phyloP scores from a whole-genome alignment of 805 yeast genomes.

The Candida mattraensis region DNA sequence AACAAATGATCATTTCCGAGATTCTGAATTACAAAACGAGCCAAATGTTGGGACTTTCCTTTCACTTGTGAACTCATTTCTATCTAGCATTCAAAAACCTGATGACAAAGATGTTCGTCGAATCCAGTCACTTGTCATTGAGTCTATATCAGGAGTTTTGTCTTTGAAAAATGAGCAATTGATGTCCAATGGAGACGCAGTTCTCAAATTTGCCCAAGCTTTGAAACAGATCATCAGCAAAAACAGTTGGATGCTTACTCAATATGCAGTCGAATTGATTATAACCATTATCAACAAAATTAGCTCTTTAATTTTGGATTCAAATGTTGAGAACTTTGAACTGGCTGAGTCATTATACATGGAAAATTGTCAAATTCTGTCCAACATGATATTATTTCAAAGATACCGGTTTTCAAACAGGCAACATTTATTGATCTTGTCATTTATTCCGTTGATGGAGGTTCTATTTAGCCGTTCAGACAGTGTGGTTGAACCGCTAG shows the following conservation, averaged over 20 bases:
- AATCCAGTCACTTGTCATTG: no score
- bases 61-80: no score
- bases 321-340: constrained; percentile 21
- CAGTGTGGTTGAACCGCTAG: constrained; percentile 6
- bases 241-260: constrained; percentile 59
- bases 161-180: no score
- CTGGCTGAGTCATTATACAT: constrained; percentile 31
- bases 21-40: no score
- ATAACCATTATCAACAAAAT: constrained; percentile 15
- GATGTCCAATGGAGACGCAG: constrained; percentile 3
- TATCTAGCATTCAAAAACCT: no score
- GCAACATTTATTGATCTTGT: constrained; percentile 60
- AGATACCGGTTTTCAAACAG: constrained; percentile 70
- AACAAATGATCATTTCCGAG: no score
- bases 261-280: constrained; percentile 61
- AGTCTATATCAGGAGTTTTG: no score
- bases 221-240: constrained; percentile 47
- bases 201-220: constrained; percentile 25
- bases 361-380: constrained; percentile 46
- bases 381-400: constrained; percentile 64
- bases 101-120: no score
- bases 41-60: no score
- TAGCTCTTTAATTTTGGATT: constrained; percentile 8
- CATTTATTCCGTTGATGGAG: constrained; percentile 52
- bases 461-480: constrained; percentile 36